Evolutionary conservation across 805 yeast species (phyloP).

Genomic region (Cyberlindnera xishuangbannaensis): DNA sequence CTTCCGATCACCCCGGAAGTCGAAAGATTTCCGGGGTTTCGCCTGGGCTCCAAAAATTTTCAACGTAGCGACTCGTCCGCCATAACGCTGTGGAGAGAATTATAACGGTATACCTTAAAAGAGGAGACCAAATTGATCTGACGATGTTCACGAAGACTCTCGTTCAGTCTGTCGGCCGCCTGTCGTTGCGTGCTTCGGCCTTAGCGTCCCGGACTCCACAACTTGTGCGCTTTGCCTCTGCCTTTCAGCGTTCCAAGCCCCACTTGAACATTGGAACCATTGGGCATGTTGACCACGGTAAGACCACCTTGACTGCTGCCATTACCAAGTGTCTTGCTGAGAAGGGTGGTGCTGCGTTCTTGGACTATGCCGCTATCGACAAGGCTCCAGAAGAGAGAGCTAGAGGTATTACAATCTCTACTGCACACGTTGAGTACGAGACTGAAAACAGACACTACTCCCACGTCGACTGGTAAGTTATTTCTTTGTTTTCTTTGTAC

Average conservation of each 20-base stretch:
- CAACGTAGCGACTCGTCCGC: no score
- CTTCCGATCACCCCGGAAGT: no score
- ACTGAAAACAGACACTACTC: conserved; percentile 94
- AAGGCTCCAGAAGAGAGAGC: conserved; percentile 99
- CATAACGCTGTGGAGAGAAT: no score
- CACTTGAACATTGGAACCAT: conserved; percentile 97
- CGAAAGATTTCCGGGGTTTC: no score
- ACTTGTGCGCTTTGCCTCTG: conserved; percentile 43
- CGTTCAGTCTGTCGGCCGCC: conserved; percentile 11
- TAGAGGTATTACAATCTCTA: conserved; percentile 97
- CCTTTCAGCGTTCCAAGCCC: conserved; percentile 93
- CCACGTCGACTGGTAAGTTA: conserved; percentile 68
- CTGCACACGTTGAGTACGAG: conserved; percentile 97
- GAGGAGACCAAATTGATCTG: no score
- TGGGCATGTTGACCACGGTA: conserved; percentile 99
- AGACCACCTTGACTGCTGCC: conserved; percentile 97
- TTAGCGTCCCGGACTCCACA: conserved; percentile 5
- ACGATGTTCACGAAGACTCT: conserved; percentile 11
- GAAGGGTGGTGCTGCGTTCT: conserved; percentile 87
- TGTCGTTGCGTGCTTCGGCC: conserved; percentile 9
- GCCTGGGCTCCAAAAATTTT: no score
- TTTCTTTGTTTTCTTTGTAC: neutral
- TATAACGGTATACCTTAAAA: no score
- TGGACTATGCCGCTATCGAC: conserved; percentile 91
- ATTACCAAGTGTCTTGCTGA: conserved; percentile 90